These are phyloP conservation scores for Rhododendron molle DNA, from an alignment of 148 eudicot species.

Conservation along the genomic window DNA sequence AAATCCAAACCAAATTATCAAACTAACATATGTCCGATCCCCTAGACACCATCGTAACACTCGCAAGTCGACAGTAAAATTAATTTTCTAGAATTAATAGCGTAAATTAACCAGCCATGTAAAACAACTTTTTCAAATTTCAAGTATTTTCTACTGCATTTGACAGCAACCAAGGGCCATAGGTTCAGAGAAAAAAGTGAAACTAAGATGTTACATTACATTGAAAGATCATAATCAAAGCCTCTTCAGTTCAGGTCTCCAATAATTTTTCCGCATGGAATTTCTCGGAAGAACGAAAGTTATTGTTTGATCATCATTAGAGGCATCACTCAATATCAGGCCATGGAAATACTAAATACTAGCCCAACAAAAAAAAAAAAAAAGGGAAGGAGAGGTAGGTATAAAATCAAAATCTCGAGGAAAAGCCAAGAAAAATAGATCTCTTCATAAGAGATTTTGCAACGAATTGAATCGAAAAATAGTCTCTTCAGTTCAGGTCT, in stretches of 20 bases:
- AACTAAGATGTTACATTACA: not conserved
- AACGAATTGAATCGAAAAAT: not conserved
- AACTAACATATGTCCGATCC: no score
- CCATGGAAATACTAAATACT: not conserved
- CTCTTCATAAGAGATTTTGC: not conserved
- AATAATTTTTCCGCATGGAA: constrained; percentile 3
- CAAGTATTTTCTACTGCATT: no score
- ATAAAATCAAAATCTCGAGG: not conserved
- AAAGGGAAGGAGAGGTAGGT: not conserved
- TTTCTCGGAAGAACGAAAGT: constrained; percentile 12
- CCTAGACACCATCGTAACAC: no score
- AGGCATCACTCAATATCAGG: not conserved
- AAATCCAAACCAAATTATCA: no score
- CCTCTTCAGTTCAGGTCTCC: constrained; percentile 20
- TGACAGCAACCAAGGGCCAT: no score
- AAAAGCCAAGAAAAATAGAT: not conserved
- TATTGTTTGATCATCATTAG: constrained; percentile 8
- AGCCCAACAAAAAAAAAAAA: not conserved
- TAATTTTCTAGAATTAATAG: no score
- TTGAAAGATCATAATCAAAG: not conserved
- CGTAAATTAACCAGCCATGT: no score
- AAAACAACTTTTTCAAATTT: no score
- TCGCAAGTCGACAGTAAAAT: no score
- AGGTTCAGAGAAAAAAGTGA: not conserved
- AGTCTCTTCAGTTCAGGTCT: constrained; percentile 19